Evolutionary conservation across 805 yeast genomes (phyloP), one percentile per base, ranked within the genome.

Genomic region (Wickerhamiella hasegawae): DNA sequence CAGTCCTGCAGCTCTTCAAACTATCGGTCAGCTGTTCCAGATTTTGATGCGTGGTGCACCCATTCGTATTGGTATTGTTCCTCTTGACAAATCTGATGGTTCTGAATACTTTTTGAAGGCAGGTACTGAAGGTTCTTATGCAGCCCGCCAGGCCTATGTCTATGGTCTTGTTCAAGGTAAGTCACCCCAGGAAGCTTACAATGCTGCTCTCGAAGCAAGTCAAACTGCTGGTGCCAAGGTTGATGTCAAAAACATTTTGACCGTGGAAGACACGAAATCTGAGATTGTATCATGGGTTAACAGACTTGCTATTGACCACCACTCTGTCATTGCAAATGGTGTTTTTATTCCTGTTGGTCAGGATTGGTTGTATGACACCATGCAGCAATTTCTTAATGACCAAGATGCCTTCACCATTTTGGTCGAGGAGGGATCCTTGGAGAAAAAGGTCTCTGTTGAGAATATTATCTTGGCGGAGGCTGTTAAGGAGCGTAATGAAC

Each of bases 21-120:
- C 73, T 2, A 47, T 73, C n/a, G 60, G 40, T 9, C 50, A 46
- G 23, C 36, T 59, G 1, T 28, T 46, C 29, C 40, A 46, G 27
- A 35, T 58, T 17, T 35, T 53, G 4, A 42, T 65, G 10, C 66
- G 69, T 29, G 71, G 72, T 1, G 63, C 79, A 14, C 81, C 94
- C 0, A 78, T 84, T 43, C 77, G 85, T 53, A 49, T 87, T 34
- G 98, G 96, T 5, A 42, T 87, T 3, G 59, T 87, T n/a, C 94
- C 97, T 0, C 39, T 78, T 2, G 45, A 41, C 4, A 38, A 41
- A 11, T 41, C 46, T 15, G 42, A 30, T 11, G 45, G 45, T 15
- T 50, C 52, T 32, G 40, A 37, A 16, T 22, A 34, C 8, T 33
- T 45, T 8, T 40, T 53, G 0, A 27, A 39, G 31, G 45, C 40